Conservation (phyloP, 208 protist species). For the Vickermania spadyakhi region DNA sequence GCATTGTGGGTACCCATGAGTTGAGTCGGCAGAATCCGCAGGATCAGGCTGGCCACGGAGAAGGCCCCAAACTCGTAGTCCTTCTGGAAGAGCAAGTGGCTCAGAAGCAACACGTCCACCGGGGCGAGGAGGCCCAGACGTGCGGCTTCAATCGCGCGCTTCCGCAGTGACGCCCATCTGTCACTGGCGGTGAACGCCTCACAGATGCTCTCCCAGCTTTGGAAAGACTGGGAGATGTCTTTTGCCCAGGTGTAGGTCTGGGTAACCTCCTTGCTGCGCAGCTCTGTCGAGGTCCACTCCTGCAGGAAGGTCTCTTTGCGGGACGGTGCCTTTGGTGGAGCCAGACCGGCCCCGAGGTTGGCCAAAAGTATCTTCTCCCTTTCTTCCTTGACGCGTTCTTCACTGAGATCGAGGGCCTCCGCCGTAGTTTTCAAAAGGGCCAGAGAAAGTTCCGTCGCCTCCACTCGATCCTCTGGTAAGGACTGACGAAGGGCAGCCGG, state of each 20-base stretch:
- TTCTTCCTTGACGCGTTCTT: neutral
- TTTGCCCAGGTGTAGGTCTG: slow-evolving; percentile 1
- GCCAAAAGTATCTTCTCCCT: neutral
- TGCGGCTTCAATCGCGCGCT: neutral
- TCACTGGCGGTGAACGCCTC: neutral
- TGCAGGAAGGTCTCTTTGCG: neutral
- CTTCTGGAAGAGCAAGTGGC: neutral
- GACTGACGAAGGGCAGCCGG: neutral
- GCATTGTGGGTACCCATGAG: neutral
- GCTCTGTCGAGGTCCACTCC: neutral
- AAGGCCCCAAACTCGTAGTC: neutral
- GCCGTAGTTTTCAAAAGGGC: neutral
- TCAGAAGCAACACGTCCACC: neutral
- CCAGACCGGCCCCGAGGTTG: neutral
- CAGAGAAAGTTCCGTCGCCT: neutral
- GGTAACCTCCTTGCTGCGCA: neutral
- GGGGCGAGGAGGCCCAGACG: neutral
- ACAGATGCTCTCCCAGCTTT: slow-evolving; percentile 1
- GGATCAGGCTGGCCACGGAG: neutral
- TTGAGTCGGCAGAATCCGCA: neutral
- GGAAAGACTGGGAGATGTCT: neutral
- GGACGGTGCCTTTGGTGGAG: neutral
- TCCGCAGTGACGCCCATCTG: neutral
- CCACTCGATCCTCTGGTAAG: neutral
- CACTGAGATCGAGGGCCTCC: neutral